Base-by-base conservation (phyloP, 352 stramenopile species). In the Pythium apleroticum region DNA sequence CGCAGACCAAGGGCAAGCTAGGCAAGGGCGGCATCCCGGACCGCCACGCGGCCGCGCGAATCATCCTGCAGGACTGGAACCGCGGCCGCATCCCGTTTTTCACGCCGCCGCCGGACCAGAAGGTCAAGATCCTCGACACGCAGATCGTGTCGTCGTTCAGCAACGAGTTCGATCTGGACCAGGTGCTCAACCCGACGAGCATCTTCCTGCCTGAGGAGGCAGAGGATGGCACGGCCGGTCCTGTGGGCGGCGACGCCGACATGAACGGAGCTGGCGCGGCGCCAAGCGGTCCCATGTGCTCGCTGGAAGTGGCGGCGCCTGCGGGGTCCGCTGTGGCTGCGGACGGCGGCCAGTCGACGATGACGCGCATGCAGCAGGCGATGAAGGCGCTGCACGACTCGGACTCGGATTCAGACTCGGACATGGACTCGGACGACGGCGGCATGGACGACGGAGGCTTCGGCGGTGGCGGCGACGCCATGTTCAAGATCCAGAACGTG, bases 1-100 rank as follows among this genome's bases (percentile, higher is more conserved):
- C 96, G 9, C 82, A 88, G 27, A 71, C 81, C 20, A 91, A 91
- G 45, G 97, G 97, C 48, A 98, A 98, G 66, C 84, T 99, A 17
- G 85, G 94, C 41, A 99, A 99, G 67, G 97, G 97, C 43, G 84
- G 84, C n/a, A 84, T 93, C 37, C 97, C 97, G 0, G 96, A 99
- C 69, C 95, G 97, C 54, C 81, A 96, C 52, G 88, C 91, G 37
- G 96, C 97, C 43, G 96, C 96, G 27, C 84, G 93, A 14, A 84
- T 90, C 45, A 82, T 98, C 20, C 80, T 98, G 25, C 82, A 95
- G 66, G 94, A 98, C 74, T 98, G 91, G 87, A 97, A 98, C 66
- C 79, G 80, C 31, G 94, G 94, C 54, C 93, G 93, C 61, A 89
- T 97, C 43, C 81, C 84, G 31, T 97, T 95, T 73, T 97, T 90